Percentiles rank a stretch among this genome's conserved stretches.
Conservation (phyloP, 805 yeast species). For the Kluyveromyces nonfermentans region DNA sequence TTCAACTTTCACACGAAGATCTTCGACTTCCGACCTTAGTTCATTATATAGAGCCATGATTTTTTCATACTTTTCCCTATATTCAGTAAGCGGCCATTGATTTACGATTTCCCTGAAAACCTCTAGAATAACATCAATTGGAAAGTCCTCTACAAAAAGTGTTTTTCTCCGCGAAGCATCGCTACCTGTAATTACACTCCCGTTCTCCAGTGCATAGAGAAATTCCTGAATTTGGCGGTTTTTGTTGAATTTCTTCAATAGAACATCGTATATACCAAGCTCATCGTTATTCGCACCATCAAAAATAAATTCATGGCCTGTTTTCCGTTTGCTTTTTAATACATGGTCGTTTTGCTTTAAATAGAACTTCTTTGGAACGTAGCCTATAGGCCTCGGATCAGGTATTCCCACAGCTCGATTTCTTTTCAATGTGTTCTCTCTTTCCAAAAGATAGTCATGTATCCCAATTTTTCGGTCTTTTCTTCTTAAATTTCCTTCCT, state of each 20-base stretch:
- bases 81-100: constrained; percentile 31
- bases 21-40: constrained; percentile 31
- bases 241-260: constrained; percentile 26
- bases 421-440: constrained; percentile 25
- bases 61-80: constrained; percentile 35
- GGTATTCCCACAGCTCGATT: constrained; percentile 27
- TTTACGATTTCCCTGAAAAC: constrained; percentile 28
- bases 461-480: constrained; percentile 41
- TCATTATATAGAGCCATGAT: constrained; percentile 36
- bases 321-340: constrained; percentile 11
- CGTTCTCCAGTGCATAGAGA: constrained; percentile 34
- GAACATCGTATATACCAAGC: constrained; percentile 25
- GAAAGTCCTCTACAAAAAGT: constrained; percentile 32
- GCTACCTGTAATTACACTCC: constrained; percentile 32
- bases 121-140: constrained; percentile 18
- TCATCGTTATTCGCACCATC: constrained; percentile 9
- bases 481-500: constrained; percentile 34
- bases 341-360: constrained; percentile 20
- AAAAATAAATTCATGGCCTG: constrained; percentile 18
- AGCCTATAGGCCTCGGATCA: constrained; percentile 21
- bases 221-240: constrained; percentile 28
- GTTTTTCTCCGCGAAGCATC: constrained; percentile 23
- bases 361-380: constrained; percentile 21
- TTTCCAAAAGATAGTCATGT: constrained; percentile 28
- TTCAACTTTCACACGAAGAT: constrained; percentile 12